Evolutionary conservation across 495 filamentous ascomycete genomes (phyloP).

Genomic region (Trichoderma parareesei): DNA sequence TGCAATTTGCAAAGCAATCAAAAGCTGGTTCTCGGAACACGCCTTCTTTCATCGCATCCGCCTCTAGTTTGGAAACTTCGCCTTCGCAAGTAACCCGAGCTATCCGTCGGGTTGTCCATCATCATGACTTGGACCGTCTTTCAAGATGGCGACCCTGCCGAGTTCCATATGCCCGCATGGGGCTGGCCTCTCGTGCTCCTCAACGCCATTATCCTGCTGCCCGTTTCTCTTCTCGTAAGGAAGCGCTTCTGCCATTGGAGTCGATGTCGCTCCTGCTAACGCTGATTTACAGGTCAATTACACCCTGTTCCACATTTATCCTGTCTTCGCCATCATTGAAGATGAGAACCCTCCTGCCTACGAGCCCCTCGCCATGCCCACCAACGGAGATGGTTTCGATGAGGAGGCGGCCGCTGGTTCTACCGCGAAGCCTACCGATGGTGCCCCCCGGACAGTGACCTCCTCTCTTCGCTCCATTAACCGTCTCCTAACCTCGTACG

Average conservation of each 20-base stretch:
- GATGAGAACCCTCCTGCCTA: constrained; percentile 42
- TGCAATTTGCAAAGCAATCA: background rate
- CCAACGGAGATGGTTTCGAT: constrained; percentile 21
- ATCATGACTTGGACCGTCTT: constrained; percentile 4
- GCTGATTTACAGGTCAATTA: constrained; percentile 26
- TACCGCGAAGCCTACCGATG: constrained; percentile 2
- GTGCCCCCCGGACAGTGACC: constrained; percentile 27
- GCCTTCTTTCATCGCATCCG: background rate
- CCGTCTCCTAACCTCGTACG: constrained; percentile 28
- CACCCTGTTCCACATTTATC: constrained; percentile 30
- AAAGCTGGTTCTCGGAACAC: background rate
- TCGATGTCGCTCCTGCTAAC: background rate
- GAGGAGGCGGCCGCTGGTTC: constrained; percentile 17
- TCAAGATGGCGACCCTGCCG: background rate
- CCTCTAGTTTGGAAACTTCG: background rate
- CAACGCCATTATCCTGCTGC: constrained; percentile 32
- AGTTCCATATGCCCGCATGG: constrained; percentile 11
- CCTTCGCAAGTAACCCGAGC: background rate
- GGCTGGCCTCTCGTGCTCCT: constrained; percentile 17
- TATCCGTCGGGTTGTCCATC: background rate
- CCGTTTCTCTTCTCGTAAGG: constrained; percentile 30
- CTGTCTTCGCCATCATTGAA: constrained; percentile 40
- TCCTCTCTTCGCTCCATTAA: constrained; percentile 35
- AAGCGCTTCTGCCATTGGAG: background rate
- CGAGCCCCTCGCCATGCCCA: constrained; percentile 23